Percentiles rank a stretch among this genome's conserved stretches.
Evolutionary conservation across 495 filamentous ascomycete species (phyloP).

Genomic region (Thozetella sp.): DNA sequence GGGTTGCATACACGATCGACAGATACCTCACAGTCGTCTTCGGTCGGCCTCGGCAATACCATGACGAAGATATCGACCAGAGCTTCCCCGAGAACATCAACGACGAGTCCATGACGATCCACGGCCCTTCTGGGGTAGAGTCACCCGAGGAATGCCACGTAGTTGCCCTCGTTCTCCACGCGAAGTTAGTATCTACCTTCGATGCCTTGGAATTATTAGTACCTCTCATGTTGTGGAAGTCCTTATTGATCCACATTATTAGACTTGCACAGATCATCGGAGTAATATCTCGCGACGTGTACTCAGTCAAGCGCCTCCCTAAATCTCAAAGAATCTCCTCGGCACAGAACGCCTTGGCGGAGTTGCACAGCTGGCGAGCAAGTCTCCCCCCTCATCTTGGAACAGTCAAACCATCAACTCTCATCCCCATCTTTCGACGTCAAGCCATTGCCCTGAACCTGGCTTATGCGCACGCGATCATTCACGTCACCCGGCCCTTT

Average conservation of each 20-base stretch:
- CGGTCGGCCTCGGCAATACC: slow-evolving; percentile 53
- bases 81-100: slow-evolving; percentile 51
- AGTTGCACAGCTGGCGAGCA: slow-evolving; percentile 27
- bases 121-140: slow-evolving; percentile 19
- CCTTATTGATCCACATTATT: slow-evolving; percentile 8
- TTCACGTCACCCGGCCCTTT: slow-evolving; percentile 58
- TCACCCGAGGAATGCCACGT: slow-evolving; percentile 38
- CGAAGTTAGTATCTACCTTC: slow-evolving; percentile 28
- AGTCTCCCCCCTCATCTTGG: slow-evolving; percentile 46
- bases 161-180: slow-evolving; percentile 49
- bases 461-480: slow-evolving; percentile 54
- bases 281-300: slow-evolving; percentile 50
- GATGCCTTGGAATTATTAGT: slow-evolving; percentile 3
- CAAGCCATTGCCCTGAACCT: slow-evolving; percentile 57
- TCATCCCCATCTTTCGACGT: slow-evolving; percentile 53
- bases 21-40: slow-evolving; percentile 59
- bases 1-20: slow-evolving; percentile 58
- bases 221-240: not conserved
- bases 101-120: slow-evolving; percentile 52
- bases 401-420: slow-evolving; percentile 36
- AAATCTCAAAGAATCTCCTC: slow-evolving; percentile 38
- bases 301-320: slow-evolving; percentile 42
- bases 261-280: slow-evolving; percentile 39
- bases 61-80: slow-evolving; percentile 56
- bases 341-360: slow-evolving; percentile 37